A percentile compares a stretch with the other conserved stretches of the same genome.
These are phyloP conservation scores for Tilletia setariae DNA, from an alignment of 1,284 basidiomycete species.

Conservation along the genomic window DNA sequence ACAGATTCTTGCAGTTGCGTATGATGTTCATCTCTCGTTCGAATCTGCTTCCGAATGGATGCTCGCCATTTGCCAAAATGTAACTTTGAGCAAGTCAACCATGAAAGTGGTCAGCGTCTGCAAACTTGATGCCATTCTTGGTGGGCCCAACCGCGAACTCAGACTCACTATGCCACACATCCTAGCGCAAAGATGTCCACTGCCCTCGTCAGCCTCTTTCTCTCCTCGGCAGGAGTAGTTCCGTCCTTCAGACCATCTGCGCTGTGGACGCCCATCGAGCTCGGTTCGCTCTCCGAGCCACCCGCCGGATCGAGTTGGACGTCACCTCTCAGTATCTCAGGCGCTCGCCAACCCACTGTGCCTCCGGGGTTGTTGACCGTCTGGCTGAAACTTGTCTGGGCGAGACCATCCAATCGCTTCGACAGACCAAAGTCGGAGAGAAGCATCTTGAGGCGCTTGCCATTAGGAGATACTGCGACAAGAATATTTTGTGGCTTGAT, in stretches of 20 bases:
- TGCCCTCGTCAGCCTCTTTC: slow-evolving; percentile 43
- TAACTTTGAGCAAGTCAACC: slow-evolving; percentile 27
- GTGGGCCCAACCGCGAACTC: too few relatives aligned
- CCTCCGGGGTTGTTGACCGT: slow-evolving; percentile 51
- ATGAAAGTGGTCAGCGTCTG: neutral
- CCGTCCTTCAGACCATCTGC: neutral
- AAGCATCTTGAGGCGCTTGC: slow-evolving; percentile 46
- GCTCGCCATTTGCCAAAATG: slow-evolving; percentile 48
- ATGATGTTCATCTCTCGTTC: slow-evolving; percentile 54
- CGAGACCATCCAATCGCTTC: slow-evolving; percentile 48
- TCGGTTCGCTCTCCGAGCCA: slow-evolving; percentile 34
- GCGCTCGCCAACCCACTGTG: slow-evolving; percentile 52
- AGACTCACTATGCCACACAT: slow-evolving; percentile 42
- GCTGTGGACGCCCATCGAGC: slow-evolving; percentile 23
- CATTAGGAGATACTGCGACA: slow-evolving; percentile 57
- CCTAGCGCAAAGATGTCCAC: slow-evolving; percentile 53
- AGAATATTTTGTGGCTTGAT: slow-evolving; percentile 99
- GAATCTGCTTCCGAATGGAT: slow-evolving; percentile 50
- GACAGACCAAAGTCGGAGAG: slow-evolving; percentile 53
- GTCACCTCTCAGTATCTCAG: slow-evolving; percentile 49
- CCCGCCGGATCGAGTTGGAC: slow-evolving; percentile 33
- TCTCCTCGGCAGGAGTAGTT: slow-evolving; percentile 25
- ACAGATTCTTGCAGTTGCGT: slow-evolving; percentile 34
- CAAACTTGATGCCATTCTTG: too few relatives aligned
- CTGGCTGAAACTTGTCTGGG: slow-evolving; percentile 51